phyloP scores from a whole-genome alignment of 208 protist species.

The Wallacemonas collosoma region DNA sequence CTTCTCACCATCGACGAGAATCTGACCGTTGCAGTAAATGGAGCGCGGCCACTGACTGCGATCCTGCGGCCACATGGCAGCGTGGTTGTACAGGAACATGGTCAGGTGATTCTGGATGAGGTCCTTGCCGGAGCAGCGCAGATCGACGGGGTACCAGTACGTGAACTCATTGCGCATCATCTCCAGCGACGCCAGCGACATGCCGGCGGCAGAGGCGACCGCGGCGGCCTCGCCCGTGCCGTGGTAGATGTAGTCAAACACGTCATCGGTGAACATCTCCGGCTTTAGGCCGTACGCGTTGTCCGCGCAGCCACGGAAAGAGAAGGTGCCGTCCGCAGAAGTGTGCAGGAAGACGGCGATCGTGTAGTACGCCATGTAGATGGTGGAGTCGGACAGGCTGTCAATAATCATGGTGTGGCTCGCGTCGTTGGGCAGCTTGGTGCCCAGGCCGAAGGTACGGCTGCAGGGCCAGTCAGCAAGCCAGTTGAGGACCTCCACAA shows the following conservation, averaged over 20 bases:
- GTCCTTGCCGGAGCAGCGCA: conserved; percentile 99
- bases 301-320: conserved; percentile 41
- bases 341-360: conserved; percentile 98
- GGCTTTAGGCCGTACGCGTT: conserved; percentile 90
- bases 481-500: conserved; percentile 96
- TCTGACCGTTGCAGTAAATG: conserved; percentile 99
- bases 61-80: conserved; percentile 96
- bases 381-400: conserved; percentile 99
- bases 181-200: conserved; percentile 68
- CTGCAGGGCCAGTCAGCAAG: conserved; percentile 99
- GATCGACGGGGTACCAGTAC: conserved; percentile 99
- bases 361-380: conserved; percentile 99
- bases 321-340: conserved; percentile 44
- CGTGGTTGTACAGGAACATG: conserved; percentile 99
- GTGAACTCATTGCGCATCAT: conserved; percentile 97
- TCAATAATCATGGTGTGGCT: conserved; percentile 98
- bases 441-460: conserved; percentile 99
- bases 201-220: conserved; percentile 48
- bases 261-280: conserved; percentile 93
- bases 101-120: conserved; percentile 99
- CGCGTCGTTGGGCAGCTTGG: conserved; percentile 96
- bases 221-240: conserved; percentile 61
- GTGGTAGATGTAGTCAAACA: conserved; percentile 96
- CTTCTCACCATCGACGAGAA: conserved; percentile 99
- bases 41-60: conserved; percentile 81